Conservation (phyloP, 192 early-diverging fungal genomes). For the Phycomyces nitens region DNA sequence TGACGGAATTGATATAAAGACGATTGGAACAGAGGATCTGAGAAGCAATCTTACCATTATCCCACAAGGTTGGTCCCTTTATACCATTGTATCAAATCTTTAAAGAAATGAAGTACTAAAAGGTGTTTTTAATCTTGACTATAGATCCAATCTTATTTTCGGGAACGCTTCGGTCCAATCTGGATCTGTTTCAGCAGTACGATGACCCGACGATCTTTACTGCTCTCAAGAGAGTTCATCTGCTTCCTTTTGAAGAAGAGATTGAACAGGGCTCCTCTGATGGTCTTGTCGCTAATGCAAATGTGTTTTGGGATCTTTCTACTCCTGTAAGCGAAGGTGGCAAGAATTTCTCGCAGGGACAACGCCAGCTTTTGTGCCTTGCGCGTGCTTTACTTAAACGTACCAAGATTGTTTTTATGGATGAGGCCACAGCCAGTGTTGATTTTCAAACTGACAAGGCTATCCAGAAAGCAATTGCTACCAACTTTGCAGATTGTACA, state of each 20-base stretch:
- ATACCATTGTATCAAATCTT: slow-evolving; percentile 54
- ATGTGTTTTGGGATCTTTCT: slow-evolving; percentile 48
- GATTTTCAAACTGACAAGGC: slow-evolving; percentile 84
- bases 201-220: slow-evolving; percentile 74
- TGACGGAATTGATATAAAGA: slow-evolving; percentile 75
- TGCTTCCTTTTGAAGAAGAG: slow-evolving; percentile 42
- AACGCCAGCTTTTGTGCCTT: slow-evolving; percentile 81
- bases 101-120: no score
- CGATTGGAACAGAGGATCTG: slow-evolving; percentile 72
- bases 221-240: slow-evolving; percentile 68
- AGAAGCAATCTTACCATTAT: slow-evolving; percentile 80
- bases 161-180: slow-evolving; percentile 66
- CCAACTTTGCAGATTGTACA: slow-evolving; percentile 73
- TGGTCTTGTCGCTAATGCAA: slow-evolving; percentile 7
- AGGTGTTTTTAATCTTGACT: no score
- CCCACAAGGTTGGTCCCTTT: slow-evolving; percentile 58
- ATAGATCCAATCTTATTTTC: slow-evolving; percentile 72
- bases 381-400: slow-evolving; percentile 77
- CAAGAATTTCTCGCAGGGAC: slow-evolving; percentile 77
- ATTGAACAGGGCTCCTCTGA: slow-evolving; percentile 6
- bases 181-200: slow-evolving; percentile 82
- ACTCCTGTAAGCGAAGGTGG: slow-evolving; percentile 46
- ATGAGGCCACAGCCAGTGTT: slow-evolving; percentile 69
- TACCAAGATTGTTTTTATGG: slow-evolving; percentile 63
- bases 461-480: slow-evolving; percentile 86